Evolutionary conservation across 108 stramenopile species (phyloP).

Genomic region (Nitzschia palea): DNA sequence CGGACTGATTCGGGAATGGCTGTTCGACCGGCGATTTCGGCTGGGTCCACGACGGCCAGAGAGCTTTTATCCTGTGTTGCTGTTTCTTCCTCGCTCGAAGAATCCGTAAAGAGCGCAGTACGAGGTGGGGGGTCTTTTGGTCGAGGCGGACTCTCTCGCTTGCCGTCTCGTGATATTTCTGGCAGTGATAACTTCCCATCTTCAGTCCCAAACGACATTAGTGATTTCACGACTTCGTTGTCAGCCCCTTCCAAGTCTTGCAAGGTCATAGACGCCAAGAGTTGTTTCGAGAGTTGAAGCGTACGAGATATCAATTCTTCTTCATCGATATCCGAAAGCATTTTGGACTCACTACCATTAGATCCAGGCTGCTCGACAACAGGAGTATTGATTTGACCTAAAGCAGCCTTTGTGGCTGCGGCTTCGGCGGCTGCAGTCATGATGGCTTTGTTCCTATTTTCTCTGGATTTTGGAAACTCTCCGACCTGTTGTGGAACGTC

Average conservation of each 20-base stretch:
- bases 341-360: neutral
- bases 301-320: constrained; percentile 27
- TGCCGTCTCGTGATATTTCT: neutral
- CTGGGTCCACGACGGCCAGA: neutral
- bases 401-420: neutral
- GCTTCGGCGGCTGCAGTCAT: constrained; percentile 8
- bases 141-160: neutral
- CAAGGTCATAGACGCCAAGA: constrained; percentile 21
- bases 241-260: constrained; percentile 23
- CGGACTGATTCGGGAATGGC: neutral
- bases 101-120: no score
- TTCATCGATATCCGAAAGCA: constrained; percentile 21
- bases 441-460: neutral
- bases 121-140: neutral
- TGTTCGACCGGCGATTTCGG: neutral
- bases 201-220: constrained; percentile 4
- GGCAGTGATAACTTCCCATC: neutral
- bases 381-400: neutral
- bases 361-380: neutral
- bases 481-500: neutral
- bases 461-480: neutral
- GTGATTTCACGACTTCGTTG: constrained; percentile 13
- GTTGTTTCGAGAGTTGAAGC: constrained; percentile 31
- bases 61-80: no score
- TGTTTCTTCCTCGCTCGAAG: no score